Conservation (phyloP, 2,329 filamentous ascomycete genomes). For the Fusarium lateritium region DNA sequence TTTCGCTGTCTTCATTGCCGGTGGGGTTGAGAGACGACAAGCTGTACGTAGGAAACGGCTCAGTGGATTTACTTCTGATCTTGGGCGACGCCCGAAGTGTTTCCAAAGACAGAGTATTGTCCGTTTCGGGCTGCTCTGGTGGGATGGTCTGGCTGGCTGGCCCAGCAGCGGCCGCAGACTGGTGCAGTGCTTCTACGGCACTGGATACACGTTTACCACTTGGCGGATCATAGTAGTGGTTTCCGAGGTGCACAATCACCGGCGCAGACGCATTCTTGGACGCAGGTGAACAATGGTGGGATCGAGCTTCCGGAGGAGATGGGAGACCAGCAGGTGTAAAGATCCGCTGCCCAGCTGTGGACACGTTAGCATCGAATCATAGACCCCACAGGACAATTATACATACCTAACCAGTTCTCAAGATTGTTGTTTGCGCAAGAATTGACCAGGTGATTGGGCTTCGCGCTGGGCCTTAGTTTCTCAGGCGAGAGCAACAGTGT, state of each 20-base stretch:
- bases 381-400: background rate
- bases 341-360: conserved; percentile 50
- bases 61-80: conserved; percentile 26
- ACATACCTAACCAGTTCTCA: conserved; percentile 58
- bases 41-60: conserved; percentile 4
- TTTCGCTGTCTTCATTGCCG: background rate
- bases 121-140: background rate
- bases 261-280: conserved; percentile 40
- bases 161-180: conserved; percentile 49
- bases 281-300: conserved; percentile 42
- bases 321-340: conserved; percentile 51
- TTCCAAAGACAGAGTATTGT: background rate
- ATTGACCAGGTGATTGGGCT: conserved; percentile 47
- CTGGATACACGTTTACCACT: conserved; percentile 10
- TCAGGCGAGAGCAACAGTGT: conserved; percentile 44
- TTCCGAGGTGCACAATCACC: conserved; percentile 37
- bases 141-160: conserved; percentile 11
- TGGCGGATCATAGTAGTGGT: conserved; percentile 48
- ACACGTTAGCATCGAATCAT: conserved; percentile 30
- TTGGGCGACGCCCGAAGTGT: background rate
- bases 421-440: conserved; percentile 48
- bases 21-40: background rate
- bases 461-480: conserved; percentile 16
- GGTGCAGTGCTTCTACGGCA: conserved; percentile 49
- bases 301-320: conserved; percentile 41